Percentiles rank a stretch among this genome's conserved stretches.
Conservation (phyloP, 129 eudicot species). For the Deinandra increscens region DNA sequence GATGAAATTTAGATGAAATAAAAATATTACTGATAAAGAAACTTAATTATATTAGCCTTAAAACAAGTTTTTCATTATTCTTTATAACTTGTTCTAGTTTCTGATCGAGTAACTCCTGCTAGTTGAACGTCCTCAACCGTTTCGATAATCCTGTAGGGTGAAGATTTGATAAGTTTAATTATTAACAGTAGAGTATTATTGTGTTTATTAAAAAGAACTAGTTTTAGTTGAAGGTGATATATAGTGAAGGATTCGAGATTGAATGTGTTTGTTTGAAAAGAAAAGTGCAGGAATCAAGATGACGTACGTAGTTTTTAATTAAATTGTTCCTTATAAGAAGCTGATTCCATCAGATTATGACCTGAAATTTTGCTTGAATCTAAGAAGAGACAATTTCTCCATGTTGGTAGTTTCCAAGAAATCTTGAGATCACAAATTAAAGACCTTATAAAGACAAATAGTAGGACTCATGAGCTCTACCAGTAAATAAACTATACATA, state of each 20-base stretch:
- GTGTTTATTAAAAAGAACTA: too few relatives aligned
- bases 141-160: too few relatives aligned
- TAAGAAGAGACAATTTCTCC: conserved; percentile 37
- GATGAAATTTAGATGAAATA: too few relatives aligned
- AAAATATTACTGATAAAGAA: too few relatives aligned
- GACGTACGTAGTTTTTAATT: conserved; percentile 14
- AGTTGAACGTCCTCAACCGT: not conserved
- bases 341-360: conserved; percentile 21
- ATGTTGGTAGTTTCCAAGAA: conserved; percentile 37
- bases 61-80: not conserved
- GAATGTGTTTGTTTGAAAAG: not conserved
- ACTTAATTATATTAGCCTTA: not conserved
- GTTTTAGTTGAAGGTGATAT: too few relatives aligned
- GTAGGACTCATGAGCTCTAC: conserved; percentile 18
- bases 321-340: conserved; percentile 19
- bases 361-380: conserved; percentile 13
- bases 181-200: too few relatives aligned
- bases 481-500: not conserved
- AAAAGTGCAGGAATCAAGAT: conserved; percentile 13
- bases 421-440: conserved; percentile 34
- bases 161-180: too few relatives aligned
- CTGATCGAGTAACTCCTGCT: not conserved
- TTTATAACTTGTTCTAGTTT: not conserved
- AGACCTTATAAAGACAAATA: conserved; percentile 20
- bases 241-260: conserved; percentile 9